A percentile compares a stretch with the other conserved stretches of the same genome.
Evolutionary conservation across 257 asterid genomes (phyloP).

Genomic region (Salvia hispanica): DNA sequence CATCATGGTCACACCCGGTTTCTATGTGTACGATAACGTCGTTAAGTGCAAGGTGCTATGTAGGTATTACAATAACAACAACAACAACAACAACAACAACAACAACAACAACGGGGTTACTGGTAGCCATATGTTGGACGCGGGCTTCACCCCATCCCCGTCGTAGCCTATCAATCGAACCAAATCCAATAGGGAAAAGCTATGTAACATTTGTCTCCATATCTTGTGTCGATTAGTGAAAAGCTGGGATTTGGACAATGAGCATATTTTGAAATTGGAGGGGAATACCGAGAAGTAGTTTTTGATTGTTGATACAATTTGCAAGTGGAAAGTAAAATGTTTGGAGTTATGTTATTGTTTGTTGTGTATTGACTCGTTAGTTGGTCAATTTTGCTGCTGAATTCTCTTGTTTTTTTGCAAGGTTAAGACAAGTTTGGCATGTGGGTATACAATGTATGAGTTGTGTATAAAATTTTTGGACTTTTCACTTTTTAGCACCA

Average conservation of each 20-base stretch:
- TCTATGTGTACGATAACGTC: conserved; percentile 85
- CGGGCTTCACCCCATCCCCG: conserved; percentile 61
- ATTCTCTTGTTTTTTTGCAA: conserved; percentile 23
- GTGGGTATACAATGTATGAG: background rate
- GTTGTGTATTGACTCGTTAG: conserved; percentile 29
- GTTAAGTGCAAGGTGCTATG: conserved; percentile 95
- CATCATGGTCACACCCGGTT: conserved; percentile 96
- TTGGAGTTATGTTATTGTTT: conserved; percentile 35
- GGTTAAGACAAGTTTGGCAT: conserved; percentile 40
- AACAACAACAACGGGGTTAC: conserved; percentile 29
- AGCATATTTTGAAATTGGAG: conserved; percentile 34
- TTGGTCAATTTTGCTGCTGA: conserved; percentile 44
- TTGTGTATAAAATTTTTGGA: conserved; percentile 25
- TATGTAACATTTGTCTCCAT: conserved; percentile 6
- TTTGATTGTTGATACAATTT: conserved; percentile 33
- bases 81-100: conserved; percentile 42
- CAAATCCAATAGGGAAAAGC: background rate
- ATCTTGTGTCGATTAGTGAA: background rate
- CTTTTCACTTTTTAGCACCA: background rate
- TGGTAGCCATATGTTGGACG: conserved; percentile 36
- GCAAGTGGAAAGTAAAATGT: conserved; percentile 30
- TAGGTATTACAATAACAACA: conserved; percentile 58
- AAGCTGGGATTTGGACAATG: conserved; percentile 29
- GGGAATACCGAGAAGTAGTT: conserved; percentile 24
- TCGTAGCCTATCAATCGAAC: conserved; percentile 15